Percentiles rank a stretch among this genome's conserved stretches.
phyloP scores from a whole-genome alignment of 768 basidiomycete genomes.

The Panaeolus papilionaceus region DNA sequence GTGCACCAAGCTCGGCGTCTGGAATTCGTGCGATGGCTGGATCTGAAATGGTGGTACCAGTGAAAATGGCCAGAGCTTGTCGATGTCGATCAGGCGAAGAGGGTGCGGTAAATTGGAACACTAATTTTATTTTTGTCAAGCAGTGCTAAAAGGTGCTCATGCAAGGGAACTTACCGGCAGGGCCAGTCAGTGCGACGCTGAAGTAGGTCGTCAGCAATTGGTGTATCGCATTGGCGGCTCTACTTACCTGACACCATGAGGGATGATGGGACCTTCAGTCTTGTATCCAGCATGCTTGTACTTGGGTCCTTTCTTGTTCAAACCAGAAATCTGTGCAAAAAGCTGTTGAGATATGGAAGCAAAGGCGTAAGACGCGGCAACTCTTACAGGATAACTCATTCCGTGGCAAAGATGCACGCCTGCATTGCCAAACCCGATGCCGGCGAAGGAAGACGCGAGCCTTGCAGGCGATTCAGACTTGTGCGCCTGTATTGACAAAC shows the following conservation, averaged over 20 bases:
- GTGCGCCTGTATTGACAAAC: not conserved
- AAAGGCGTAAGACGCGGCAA: not conserved
- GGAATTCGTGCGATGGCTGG: constrained; percentile 75
- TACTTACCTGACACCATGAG: constrained; percentile 82
- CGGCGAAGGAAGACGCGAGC: constrained; percentile 91
- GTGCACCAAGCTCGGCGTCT: constrained; percentile 77
- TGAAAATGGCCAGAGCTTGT: constrained; percentile 87
- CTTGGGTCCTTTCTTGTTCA: constrained; percentile 94
- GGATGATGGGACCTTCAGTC: constrained; percentile 88
- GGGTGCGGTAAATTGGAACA: constrained; percentile 96
- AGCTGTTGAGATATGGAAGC: not conserved
- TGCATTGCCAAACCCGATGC: constrained; percentile 94
- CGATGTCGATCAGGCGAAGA: constrained; percentile 93
- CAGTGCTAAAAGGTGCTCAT: not conserved
- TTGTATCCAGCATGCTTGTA: constrained; percentile 92
- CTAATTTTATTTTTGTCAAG: constrained; percentile 37
- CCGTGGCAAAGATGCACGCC: constrained; percentile 92
- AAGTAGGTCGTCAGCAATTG: constrained; percentile 7
- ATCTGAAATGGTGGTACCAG: constrained; percentile 64
- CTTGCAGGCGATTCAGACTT: constrained; percentile 41
- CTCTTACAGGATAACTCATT: constrained; percentile 82
- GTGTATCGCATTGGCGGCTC: not conserved
- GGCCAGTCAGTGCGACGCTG: constrained; percentile 88
- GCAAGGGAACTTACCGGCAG: constrained; percentile 60
- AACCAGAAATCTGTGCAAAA: constrained; percentile 74